Conservation (phyloP, 306 rosid genomes). For the Sicyos baderoa region DNA sequence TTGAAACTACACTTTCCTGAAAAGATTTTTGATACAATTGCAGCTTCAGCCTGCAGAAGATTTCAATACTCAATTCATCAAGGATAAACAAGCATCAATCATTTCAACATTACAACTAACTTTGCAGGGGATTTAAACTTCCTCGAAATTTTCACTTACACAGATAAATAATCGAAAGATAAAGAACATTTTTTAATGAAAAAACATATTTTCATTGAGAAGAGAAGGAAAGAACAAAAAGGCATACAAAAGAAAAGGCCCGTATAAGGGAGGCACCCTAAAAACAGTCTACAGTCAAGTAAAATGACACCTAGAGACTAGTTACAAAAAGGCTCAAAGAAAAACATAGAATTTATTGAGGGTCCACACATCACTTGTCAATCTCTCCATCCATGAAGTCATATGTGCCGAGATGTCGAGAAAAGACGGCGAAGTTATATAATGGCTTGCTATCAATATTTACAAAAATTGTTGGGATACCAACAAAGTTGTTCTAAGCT, state of each 20-base stretch:
- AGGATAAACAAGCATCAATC: neutral
- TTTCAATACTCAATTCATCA: neutral
- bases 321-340: too few relatives aligned
- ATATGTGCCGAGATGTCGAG: neutral
- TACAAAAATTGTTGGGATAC: neutral
- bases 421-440: neutral
- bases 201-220: too few relatives aligned
- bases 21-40: slow-evolving; percentile 50
- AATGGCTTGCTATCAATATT: neutral
- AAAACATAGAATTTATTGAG: too few relatives aligned
- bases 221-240: too few relatives aligned
- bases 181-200: too few relatives aligned
- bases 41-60: slow-evolving; percentile 62
- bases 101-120: slow-evolving; percentile 2
- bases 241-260: too few relatives aligned
- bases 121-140: neutral
- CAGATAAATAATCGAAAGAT: too few relatives aligned
- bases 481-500: neutral
- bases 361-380: too few relatives aligned
- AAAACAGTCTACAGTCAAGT: too few relatives aligned
- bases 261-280: too few relatives aligned
- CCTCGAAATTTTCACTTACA: neutral
- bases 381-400: neutral
- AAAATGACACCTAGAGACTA: too few relatives aligned
- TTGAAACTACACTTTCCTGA: slow-evolving; percentile 52